These are phyloP conservation scores for Paspalum vaginatum DNA, from an alignment of 176 grass and related monocot species.

Conservation along the genomic window DNA sequence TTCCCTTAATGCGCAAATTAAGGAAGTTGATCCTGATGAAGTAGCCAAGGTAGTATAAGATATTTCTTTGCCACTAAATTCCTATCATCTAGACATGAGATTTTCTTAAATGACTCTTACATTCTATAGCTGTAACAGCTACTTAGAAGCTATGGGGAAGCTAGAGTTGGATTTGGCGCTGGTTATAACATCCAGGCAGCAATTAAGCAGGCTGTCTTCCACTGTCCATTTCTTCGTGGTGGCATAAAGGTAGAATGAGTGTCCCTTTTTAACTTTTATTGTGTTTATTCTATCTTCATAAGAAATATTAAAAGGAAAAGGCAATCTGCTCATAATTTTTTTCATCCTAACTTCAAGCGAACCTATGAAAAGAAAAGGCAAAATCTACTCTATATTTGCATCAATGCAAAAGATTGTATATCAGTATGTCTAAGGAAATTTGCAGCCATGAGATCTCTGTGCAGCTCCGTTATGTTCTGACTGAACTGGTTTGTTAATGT, in stretches of 20 bases:
- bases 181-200: slow-evolving; percentile 89
- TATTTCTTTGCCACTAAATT: slow-evolving; percentile 25
- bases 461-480: slow-evolving; percentile 33
- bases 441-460: not conserved
- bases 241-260: slow-evolving; percentile 65
- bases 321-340: not conserved
- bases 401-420: slow-evolving; percentile 8
- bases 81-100: slow-evolving; percentile 27
- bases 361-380: not conserved
- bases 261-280: slow-evolving; percentile 10
- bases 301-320: slow-evolving; percentile 8
- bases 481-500: not conserved
- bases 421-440: not conserved
- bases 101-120: slow-evolving; percentile 44
- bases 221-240: slow-evolving; percentile 77
- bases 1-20: slow-evolving; percentile 65
- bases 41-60: slow-evolving; percentile 60
- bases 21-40: slow-evolving; percentile 66
- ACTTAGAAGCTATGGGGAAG: slow-evolving; percentile 77
- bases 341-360: not conserved
- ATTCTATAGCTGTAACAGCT: slow-evolving; percentile 59
- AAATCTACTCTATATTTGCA: not conserved
- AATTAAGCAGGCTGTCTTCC: slow-evolving; percentile 82
- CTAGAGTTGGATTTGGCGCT: slow-evolving; percentile 92
- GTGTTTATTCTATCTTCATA: slow-evolving; percentile 8